A percentile compares a stretch with the other conserved stretches of the same genome.
phyloP scores from a whole-genome alignment of 169 alveolate genomes.

The Theileria luwenshuni region DNA sequence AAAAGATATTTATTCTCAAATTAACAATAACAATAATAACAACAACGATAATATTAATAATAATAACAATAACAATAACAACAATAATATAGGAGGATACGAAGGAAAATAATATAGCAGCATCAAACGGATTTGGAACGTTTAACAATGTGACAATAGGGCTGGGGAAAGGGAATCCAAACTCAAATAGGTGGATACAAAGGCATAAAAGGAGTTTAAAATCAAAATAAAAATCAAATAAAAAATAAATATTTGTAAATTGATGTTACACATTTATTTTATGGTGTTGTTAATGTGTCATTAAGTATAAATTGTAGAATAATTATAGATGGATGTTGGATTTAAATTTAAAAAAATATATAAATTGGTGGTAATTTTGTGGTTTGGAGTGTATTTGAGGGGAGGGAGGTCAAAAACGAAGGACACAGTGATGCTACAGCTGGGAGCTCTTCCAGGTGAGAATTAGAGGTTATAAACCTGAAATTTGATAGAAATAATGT shows the following conservation, averaged over 20 bases:
- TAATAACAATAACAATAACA: neutral
- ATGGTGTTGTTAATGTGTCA: too few relatives aligned
- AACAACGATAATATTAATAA: too few relatives aligned
- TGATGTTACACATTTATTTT: neutral
- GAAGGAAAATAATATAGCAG: slow-evolving; percentile 24
- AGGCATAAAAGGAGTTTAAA: slow-evolving; percentile 52
- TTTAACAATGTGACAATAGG: slow-evolving; percentile 45
- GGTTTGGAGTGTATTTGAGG: neutral
- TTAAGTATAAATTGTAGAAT: neutral
- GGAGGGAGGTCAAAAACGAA: slow-evolving; percentile 1
- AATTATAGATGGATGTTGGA: neutral
- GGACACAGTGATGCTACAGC: slow-evolving; percentile 50
- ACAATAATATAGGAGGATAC: slow-evolving; percentile 19
- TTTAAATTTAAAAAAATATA: neutral
- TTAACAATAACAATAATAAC: neutral
- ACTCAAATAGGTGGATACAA: slow-evolving; percentile 68
- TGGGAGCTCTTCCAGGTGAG: slow-evolving; percentile 65
- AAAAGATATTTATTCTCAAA: neutral
- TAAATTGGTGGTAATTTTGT: neutral
- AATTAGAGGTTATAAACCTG: neutral
- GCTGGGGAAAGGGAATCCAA: slow-evolving; percentile 69
- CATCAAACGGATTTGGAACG: slow-evolving; percentile 3
- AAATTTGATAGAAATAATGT: neutral
- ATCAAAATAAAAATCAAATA: slow-evolving; percentile 19
- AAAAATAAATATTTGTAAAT: neutral